Evolutionary conservation across 2,329 filamentous ascomycete genomes (phyloP).

Genomic region (Sporothrix brasiliensis): DNA sequence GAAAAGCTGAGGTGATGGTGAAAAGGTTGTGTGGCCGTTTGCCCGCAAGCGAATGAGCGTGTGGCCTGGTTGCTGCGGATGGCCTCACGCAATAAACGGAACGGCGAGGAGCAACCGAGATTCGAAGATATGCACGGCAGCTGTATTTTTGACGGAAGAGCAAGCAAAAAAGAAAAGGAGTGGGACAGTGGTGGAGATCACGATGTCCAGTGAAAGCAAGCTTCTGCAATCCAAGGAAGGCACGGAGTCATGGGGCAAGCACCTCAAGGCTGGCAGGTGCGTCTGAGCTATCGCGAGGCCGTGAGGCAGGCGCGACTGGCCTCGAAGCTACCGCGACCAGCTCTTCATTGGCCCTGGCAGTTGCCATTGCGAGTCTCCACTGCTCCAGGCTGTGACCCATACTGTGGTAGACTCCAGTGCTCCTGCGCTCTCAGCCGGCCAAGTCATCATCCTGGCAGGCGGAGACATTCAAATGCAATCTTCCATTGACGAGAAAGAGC

Average conservation of each 20-base stretch:
- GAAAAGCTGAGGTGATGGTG: background rate
- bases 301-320: constrained; percentile 1
- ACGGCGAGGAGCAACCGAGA: background rate
- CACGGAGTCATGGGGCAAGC: background rate
- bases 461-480: background rate
- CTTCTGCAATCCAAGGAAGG: background rate
- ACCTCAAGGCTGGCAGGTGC: constrained; percentile 15
- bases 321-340: background rate
- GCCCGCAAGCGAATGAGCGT: background rate
- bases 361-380: background rate
- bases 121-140: no score
- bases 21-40: background rate
- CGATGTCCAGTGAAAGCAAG: background rate
- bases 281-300: background rate
- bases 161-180: background rate
- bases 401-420: no score
- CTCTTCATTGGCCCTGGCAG: background rate
- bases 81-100: background rate
- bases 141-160: no score
- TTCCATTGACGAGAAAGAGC: background rate
- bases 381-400: no score
- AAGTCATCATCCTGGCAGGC: background rate
- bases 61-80: background rate
- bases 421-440: background rate
- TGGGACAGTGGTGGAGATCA: background rate